A percentile compares a stretch with the other conserved stretches of the same genome.
Evolutionary conservation across 192 early-diverging fungal genomes (phyloP).

Genomic region (Rhizophagus sp.): DNA sequence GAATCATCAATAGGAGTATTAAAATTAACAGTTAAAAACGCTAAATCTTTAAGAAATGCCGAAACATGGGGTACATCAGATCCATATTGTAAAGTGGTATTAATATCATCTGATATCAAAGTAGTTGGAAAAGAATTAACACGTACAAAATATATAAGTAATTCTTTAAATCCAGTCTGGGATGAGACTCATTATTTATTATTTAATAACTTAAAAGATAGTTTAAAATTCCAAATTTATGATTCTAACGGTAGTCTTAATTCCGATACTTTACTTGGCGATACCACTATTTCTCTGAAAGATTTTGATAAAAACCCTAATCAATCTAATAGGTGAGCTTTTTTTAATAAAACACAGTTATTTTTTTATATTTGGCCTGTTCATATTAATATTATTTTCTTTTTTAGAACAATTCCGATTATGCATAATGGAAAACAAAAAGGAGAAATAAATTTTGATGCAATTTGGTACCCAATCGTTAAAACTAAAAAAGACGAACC

Average conservation of each 20-base stretch:
- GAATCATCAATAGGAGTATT: slow-evolving; percentile 86
- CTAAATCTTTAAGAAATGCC: slow-evolving; percentile 80
- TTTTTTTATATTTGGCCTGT: background rate
- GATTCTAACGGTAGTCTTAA: slow-evolving; percentile 71
- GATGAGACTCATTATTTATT: slow-evolving; percentile 77
- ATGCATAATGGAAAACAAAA: slow-evolving; percentile 42
- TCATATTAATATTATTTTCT: background rate
- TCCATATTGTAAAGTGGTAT: slow-evolving; percentile 76
- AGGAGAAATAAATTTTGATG: slow-evolving; percentile 43
- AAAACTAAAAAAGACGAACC: slow-evolving; percentile 38
- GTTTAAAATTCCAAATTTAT: slow-evolving; percentile 75
- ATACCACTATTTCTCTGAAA: slow-evolving; percentile 50
- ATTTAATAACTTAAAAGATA: slow-evolving; percentile 74
- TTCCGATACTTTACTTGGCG: slow-evolving; percentile 70
- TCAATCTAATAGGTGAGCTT: slow-evolving; percentile 47
- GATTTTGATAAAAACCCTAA: slow-evolving; percentile 41
- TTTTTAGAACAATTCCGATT: slow-evolving; percentile 29
- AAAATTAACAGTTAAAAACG: slow-evolving; percentile 75
- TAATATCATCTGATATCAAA: slow-evolving; percentile 47
- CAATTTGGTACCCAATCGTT: slow-evolving; percentile 44
- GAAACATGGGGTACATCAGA: slow-evolving; percentile 93
- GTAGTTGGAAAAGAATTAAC: slow-evolving; percentile 56
- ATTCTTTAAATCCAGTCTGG: slow-evolving; percentile 84
- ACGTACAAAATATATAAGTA: slow-evolving; percentile 65
- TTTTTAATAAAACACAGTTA: background rate